phyloP scores from a whole-genome alignment of 2,329 filamentous ascomycete genomes.

The Cordyceps farinosa region DNA sequence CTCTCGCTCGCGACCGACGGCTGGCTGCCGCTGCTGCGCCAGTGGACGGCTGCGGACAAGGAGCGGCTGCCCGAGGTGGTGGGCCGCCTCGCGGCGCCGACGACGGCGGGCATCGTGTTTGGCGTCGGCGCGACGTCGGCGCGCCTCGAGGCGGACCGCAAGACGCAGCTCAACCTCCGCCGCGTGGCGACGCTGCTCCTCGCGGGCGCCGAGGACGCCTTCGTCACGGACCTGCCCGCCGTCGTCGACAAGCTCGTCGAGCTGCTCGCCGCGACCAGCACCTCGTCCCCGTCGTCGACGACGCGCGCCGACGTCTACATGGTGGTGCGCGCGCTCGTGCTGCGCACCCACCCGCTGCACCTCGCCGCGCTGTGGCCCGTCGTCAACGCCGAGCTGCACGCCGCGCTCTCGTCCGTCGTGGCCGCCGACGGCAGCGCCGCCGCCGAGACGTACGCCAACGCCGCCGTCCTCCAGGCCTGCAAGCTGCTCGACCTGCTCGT shows the following conservation, averaged over 20 bases:
- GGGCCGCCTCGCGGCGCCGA: constrained; percentile 73
- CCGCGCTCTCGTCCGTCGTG: constrained; percentile 70
- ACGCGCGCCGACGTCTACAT: constrained; percentile 89
- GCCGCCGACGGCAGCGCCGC: constrained; percentile 60
- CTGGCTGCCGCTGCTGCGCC: constrained; percentile 80
- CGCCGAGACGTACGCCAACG: constrained; percentile 71
- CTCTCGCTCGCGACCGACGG: constrained; percentile 62
- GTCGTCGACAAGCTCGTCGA: constrained; percentile 85
- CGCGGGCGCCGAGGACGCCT: constrained; percentile 72
- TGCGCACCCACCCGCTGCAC: constrained; percentile 76
- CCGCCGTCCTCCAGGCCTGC: constrained; percentile 81
- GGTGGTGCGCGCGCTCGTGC: constrained; percentile 74
- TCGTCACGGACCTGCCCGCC: constrained; percentile 68
- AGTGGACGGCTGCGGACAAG: constrained; percentile 84
- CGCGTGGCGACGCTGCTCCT: constrained; percentile 77
- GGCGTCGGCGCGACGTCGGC: constrained; percentile 96
- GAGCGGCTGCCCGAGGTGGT: constrained; percentile 81
- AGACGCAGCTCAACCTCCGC: constrained; percentile 84
- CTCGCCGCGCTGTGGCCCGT: constrained; percentile 86
- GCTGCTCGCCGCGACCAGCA: constrained; percentile 74
- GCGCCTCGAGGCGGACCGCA: constrained; percentile 89
- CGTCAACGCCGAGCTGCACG: constrained; percentile 80
- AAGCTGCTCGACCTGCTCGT: constrained; percentile 90
- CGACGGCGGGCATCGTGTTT: constrained; percentile 94
- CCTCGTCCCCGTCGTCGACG: constrained; percentile 86